These are phyloP conservation scores for Botrytis tulipae DNA, from an alignment of 2,329 filamentous ascomycete genomes.

Conservation along the genomic window DNA sequence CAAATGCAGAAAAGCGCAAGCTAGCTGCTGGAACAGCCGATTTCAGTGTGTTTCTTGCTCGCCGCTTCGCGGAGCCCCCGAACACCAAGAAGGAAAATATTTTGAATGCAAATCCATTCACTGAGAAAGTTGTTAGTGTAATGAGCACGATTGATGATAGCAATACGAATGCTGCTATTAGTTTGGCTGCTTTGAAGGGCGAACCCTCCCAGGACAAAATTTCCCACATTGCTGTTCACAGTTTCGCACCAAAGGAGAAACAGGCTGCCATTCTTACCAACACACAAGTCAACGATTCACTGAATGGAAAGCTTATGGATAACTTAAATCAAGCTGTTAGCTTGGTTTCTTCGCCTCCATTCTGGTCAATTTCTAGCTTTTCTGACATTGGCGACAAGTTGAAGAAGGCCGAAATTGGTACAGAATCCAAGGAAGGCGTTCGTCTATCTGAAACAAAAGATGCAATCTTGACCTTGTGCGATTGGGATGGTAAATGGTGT, in stretches of 20 bases:
- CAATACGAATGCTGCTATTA: not conserved
- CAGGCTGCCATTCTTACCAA: not conserved
- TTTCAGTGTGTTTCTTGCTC: not conserved
- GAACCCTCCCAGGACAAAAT: not conserved
- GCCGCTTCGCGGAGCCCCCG: not conserved
- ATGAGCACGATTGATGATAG: not conserved
- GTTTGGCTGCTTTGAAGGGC: not conserved
- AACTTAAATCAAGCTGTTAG: conserved; percentile 5
- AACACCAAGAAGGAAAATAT: not conserved
- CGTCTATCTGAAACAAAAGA: conserved; percentile 29
- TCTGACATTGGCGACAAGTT: conserved; percentile 24
- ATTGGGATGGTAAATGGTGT: conserved; percentile 32
- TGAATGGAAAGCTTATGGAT: not conserved
- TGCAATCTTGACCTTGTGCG: conserved; percentile 25
- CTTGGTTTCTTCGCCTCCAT: conserved; percentile 6
- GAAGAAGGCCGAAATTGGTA: conserved; percentile 8
- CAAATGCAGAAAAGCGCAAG: conserved; percentile 2
- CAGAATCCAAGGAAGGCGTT: conserved; percentile 22
- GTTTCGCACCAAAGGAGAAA: not conserved
- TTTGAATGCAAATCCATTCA: not conserved
- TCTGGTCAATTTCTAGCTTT: conserved; percentile 17
- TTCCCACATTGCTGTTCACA: conserved; percentile 11
- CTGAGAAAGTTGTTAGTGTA: not conserved
- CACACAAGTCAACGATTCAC: not conserved
- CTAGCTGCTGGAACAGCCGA: conserved; percentile 6